These are phyloP conservation scores for Prunus padus DNA, from an alignment of 306 rosid genomes.

Conservation along the genomic window DNA sequence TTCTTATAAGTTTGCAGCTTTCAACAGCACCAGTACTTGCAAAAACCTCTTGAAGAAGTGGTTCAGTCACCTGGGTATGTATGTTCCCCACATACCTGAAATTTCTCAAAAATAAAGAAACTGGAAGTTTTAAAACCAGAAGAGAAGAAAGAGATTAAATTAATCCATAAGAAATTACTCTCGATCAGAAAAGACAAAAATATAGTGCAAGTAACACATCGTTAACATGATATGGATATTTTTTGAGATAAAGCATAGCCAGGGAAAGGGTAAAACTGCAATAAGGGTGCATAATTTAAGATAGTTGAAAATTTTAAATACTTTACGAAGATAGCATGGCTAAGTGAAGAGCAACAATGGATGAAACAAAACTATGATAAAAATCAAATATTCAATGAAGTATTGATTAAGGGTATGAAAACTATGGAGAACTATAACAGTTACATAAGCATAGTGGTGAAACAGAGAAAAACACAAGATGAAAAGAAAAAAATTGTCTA, in stretches of 20 bases:
- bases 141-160: constrained; percentile 37
- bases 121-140: constrained; percentile 41
- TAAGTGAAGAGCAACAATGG: background rate
- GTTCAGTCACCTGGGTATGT: constrained; percentile 94
- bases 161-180: constrained; percentile 29
- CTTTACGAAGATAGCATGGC: background rate
- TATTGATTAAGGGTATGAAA: background rate
- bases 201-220: background rate
- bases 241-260: background rate
- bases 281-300: background rate
- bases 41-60: constrained; percentile 97
- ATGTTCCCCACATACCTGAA: constrained; percentile 95
- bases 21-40: constrained; percentile 89
- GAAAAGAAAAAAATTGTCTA: constrained; percentile 34
- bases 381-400: background rate
- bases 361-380: background rate
- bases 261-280: background rate
- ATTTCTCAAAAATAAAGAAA: constrained; percentile 51
- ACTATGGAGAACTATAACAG: background rate
- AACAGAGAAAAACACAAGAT: constrained; percentile 13
- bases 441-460: constrained; percentile 23
- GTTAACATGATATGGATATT: background rate
- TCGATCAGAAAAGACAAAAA: constrained; percentile 12
- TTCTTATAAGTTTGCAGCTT: constrained; percentile 90
- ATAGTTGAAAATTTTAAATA: background rate